Percentiles rank a stretch among this genome's conserved stretches.
Evolutionary conservation across 2,329 filamentous ascomycete genomes (phyloP).

Genomic region (Fusarium hainanense): DNA sequence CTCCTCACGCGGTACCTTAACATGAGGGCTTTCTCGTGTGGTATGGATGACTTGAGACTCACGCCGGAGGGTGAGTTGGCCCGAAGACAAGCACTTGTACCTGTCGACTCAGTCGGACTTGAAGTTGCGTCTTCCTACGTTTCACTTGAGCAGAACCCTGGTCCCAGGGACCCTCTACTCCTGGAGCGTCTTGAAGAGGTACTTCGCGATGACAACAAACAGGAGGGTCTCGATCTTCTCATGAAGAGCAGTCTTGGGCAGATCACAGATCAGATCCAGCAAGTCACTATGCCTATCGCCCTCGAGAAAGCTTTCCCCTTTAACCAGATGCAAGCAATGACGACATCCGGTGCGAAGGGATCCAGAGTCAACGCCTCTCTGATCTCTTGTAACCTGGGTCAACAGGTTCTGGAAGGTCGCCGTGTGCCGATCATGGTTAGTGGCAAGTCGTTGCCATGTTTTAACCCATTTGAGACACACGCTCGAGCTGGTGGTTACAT

Average conservation of each 20-base stretch:
- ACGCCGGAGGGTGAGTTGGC: slow-evolving; percentile 80
- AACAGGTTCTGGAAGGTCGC: slow-evolving; percentile 94
- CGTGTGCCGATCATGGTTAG: slow-evolving; percentile 98
- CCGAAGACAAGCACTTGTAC: slow-evolving; percentile 74
- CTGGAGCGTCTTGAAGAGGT: slow-evolving; percentile 86
- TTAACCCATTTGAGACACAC: slow-evolving; percentile 90
- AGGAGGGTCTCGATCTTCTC: slow-evolving; percentile 87
- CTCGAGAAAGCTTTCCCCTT: slow-evolving; percentile 92
- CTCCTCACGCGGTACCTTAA: slow-evolving; percentile 89
- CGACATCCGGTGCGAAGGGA: slow-evolving; percentile 94
- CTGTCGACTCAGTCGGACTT: slow-evolving; percentile 76
- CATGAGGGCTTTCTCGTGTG: slow-evolving; percentile 95
- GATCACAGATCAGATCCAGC: slow-evolving; percentile 83
- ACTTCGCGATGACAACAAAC: slow-evolving; percentile 89
- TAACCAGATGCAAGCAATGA: slow-evolving; percentile 99
- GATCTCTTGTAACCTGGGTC: slow-evolving; percentile 96
- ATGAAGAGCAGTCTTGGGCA: slow-evolving; percentile 77
- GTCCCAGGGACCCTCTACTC: slow-evolving; percentile 76
- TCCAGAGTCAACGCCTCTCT: slow-evolving; percentile 93
- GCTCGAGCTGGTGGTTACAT: slow-evolving; percentile 93
- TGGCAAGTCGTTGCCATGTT: slow-evolving; percentile 94
- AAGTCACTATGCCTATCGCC: slow-evolving; percentile 80
- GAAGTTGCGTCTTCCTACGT: slow-evolving; percentile 90
- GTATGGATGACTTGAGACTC: slow-evolving; percentile 93
- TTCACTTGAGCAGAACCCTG: slow-evolving; percentile 74